Percentiles rank a stretch among this genome's conserved stretches.
phyloP scores from a whole-genome alignment of 2,329 filamentous ascomycete genomes.

The Lecanicillium sp. region DNA sequence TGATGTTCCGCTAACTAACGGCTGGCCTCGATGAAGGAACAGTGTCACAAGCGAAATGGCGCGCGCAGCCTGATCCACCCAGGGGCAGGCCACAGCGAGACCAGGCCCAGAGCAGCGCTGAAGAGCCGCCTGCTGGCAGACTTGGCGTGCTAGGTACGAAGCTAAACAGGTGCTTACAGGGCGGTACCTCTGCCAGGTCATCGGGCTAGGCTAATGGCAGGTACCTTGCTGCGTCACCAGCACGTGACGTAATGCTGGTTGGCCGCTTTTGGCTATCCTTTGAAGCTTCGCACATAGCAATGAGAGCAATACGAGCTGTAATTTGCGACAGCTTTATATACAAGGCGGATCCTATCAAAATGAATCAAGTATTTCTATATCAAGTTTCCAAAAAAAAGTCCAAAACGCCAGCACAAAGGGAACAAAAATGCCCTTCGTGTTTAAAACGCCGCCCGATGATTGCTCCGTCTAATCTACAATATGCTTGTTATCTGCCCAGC shows the following conservation, averaged over 20 bases:
- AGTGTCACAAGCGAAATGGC: slow-evolving; percentile 28
- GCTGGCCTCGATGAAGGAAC: slow-evolving; percentile 19
- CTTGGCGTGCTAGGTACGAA: too few relatives aligned
- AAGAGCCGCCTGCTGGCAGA: too few relatives aligned
- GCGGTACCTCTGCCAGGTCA: too few relatives aligned
- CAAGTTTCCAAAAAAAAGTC: background rate
- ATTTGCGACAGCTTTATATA: too few relatives aligned
- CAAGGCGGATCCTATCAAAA: too few relatives aligned
- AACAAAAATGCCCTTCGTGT: background rate
- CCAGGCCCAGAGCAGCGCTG: too few relatives aligned
- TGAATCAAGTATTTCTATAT: background rate
- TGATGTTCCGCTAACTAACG: background rate
- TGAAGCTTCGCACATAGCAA: too few relatives aligned
- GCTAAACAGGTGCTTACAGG: too few relatives aligned
- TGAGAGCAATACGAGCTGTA: background rate
- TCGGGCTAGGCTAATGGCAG: too few relatives aligned
- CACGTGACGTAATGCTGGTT: slow-evolving; percentile 13
- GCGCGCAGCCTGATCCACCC: slow-evolving; percentile 17
- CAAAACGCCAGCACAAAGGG: background rate
- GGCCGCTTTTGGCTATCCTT: too few relatives aligned
- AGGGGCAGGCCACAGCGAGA: slow-evolving; percentile 9
- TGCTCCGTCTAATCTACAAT: slow-evolving; percentile 45
- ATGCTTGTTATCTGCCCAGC: slow-evolving; percentile 55
- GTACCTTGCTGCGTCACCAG: slow-evolving; percentile 3
- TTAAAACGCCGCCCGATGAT: slow-evolving; percentile 11